These are phyloP conservation scores for Arachis hypogaea DNA, from an alignment of 306 rosid species.

Conservation along the genomic window DNA sequence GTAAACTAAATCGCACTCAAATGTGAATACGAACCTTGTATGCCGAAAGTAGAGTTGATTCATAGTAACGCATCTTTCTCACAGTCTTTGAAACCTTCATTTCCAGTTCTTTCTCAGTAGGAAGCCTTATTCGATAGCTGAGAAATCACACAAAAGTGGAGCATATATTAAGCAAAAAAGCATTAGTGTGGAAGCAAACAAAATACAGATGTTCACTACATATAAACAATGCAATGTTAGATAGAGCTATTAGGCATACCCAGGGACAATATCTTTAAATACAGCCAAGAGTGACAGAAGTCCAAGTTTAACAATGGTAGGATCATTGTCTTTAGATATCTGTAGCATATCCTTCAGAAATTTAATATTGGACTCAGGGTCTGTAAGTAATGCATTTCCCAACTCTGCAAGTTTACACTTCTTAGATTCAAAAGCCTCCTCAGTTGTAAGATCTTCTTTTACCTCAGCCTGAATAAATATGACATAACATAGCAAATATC, in stretches of 20 bases:
- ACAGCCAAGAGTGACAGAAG: slow-evolving; percentile 89
- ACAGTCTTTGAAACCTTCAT: slow-evolving; percentile 94
- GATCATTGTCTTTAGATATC: slow-evolving; percentile 67
- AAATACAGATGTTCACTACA: slow-evolving; percentile 5
- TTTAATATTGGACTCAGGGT: slow-evolving; percentile 89
- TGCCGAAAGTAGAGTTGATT: slow-evolving; percentile 85
- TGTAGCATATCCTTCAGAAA: slow-evolving; percentile 81
- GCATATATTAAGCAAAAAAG: slow-evolving; percentile 24
- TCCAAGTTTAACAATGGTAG: slow-evolving; percentile 77
- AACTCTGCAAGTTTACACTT: slow-evolving; percentile 90
- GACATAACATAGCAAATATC: background rate
- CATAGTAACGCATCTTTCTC: slow-evolving; percentile 83
- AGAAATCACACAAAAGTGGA: slow-evolving; percentile 32
- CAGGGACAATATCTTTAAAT: slow-evolving; percentile 91
- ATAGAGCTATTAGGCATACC: slow-evolving; percentile 52
- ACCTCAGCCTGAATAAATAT: slow-evolving; percentile 77
- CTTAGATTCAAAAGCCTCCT: slow-evolving; percentile 82
- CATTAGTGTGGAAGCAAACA: slow-evolving; percentile 16
- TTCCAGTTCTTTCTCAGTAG: slow-evolving; percentile 90
- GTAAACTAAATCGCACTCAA: slow-evolving; percentile 4
- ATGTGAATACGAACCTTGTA: slow-evolving; percentile 71
- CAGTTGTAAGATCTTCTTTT: slow-evolving; percentile 77
- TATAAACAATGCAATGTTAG: slow-evolving; percentile 29
- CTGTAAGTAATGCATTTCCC: slow-evolving; percentile 75
- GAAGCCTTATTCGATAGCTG: slow-evolving; percentile 96